phyloP scores from a whole-genome alignment of 2,329 filamentous ascomycete genomes.

The Fusarium floridanum region DNA sequence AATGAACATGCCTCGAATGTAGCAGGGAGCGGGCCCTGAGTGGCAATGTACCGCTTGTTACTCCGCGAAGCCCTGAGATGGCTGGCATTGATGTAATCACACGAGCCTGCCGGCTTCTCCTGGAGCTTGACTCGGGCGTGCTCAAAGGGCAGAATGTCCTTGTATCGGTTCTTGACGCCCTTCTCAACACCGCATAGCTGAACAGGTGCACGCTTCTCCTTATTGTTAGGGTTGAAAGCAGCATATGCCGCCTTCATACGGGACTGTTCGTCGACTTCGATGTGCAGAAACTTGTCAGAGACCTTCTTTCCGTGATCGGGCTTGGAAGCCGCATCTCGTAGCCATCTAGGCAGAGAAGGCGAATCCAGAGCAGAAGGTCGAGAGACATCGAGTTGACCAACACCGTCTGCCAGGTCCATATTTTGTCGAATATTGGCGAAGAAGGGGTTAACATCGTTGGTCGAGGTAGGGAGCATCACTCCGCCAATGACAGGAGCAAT shows the following conservation, averaged over 20 bases:
- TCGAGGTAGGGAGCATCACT: constrained; percentile 80
- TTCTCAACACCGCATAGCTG: constrained; percentile 94
- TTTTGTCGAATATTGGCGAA: constrained; percentile 97
- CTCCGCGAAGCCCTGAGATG: constrained; percentile 84
- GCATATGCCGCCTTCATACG: constrained; percentile 88
- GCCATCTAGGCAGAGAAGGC: constrained; percentile 78
- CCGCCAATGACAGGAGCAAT: constrained; percentile 86
- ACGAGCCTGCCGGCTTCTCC: constrained; percentile 73
- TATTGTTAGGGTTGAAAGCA: constrained; percentile 58
- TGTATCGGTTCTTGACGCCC: constrained; percentile 95
- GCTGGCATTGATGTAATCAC: constrained; percentile 97
- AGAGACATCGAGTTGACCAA: constrained; percentile 80
- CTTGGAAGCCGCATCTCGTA: constrained; percentile 75
- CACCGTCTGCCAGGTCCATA: constrained; percentile 92
- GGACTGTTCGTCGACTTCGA: constrained; percentile 87
- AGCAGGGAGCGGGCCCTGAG: constrained; percentile 90
- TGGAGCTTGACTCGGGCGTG: constrained; percentile 88
- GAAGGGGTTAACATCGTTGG: constrained; percentile 84
- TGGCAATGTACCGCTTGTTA: constrained; percentile 94
- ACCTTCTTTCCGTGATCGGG: constrained; percentile 83
- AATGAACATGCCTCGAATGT: constrained; percentile 81
- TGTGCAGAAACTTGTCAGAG: constrained; percentile 83
- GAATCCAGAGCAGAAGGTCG: constrained; percentile 61
- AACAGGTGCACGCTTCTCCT: constrained; percentile 57
- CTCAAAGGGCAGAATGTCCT: constrained; percentile 97